Conservation (phyloP, 257 asterid species). For the Coffea eugenioides region DNA sequence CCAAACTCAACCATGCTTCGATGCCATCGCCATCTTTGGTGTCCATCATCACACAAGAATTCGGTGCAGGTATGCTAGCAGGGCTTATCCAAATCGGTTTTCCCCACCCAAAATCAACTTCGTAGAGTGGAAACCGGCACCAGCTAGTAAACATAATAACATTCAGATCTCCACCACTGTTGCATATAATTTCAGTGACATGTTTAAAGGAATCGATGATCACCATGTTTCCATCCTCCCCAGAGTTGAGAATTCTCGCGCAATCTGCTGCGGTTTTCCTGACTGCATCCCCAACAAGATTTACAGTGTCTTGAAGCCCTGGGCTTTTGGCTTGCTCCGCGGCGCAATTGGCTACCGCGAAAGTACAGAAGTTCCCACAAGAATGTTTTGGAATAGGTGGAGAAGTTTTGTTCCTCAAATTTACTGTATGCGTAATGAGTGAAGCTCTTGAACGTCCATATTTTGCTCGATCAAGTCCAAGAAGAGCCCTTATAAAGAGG, state of each 20-base stretch:
- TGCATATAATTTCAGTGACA: not conserved
- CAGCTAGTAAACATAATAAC: not conserved
- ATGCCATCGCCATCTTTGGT: not conserved
- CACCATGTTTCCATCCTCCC: not conserved
- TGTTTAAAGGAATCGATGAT: not conserved
- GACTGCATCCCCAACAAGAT: constrained; percentile 1
- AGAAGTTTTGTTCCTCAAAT: constrained; percentile 22
- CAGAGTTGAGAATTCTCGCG: not conserved
- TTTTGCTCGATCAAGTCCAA: not conserved
- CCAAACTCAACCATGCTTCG: not conserved
- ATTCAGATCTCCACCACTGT: not conserved
- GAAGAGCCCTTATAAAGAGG: constrained; percentile 15
- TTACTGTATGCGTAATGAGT: constrained; percentile 3
- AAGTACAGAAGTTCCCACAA: constrained; percentile 26
- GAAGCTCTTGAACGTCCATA: constrained; percentile 14
- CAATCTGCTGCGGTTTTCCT: not conserved
- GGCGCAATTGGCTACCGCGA: not conserved
- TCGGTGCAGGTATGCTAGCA: not conserved
- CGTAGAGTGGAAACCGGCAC: not conserved
- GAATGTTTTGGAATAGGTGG: constrained; percentile 21
- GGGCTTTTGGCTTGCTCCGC: not conserved
- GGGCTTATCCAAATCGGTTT: not conserved
- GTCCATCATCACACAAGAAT: not conserved
- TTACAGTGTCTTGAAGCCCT: constrained; percentile 5
- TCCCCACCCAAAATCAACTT: constrained; percentile 4